Evolutionary conservation across 768 basidiomycete species (phyloP), one percentile per base, ranked within the genome.

Genomic region (Russula foetens): DNA sequence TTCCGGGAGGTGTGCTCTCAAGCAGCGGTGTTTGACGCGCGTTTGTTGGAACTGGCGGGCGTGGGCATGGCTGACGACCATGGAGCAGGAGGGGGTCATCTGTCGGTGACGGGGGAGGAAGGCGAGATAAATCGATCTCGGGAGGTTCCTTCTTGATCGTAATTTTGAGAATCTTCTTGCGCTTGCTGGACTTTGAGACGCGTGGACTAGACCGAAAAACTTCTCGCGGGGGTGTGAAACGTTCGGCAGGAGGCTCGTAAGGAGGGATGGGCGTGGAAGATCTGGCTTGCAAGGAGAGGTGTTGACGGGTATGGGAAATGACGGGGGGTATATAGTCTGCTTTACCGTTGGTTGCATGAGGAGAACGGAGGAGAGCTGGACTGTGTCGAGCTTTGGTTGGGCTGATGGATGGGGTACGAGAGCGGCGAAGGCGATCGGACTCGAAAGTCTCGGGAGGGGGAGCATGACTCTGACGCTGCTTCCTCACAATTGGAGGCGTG

Each of bases 21-120:
- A 77, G 70, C 0, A 69, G 62, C 15, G 77, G 73, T 0, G 75
- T 78, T 19, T 73, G 68, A n/a, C 74, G 75, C 21, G 75, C 64
- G 49, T 73, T 63, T 8, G 68, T 39, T 12, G 71, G 64, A 58
- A 68, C 24, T 69, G 70, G 48, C 67, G 70, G 12, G 67, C 72
- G 43, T 38, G 69, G 62, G 11, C 52, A 50, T 38, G 51, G 55
- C n/a, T 74, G 67, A 12, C 75, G 74, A 3, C 77, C 82, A 47
- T 77, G 78, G 29, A 91, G 75, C 2, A 91, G 73, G 0, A 91
- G 70, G 0, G 89, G 89, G 66, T 91, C 89, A 39, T 91, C 89
- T 0, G 81, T 81, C 3, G 89, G 89, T 55, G 86, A 88, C 0
- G 86, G 76, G 0, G 89, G 90, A 66, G 83, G 77, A 4, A 84